Base-by-base conservation (phyloP, 2,329 filamentous ascomycete genomes). In the Monosporascus sp. region DNA sequence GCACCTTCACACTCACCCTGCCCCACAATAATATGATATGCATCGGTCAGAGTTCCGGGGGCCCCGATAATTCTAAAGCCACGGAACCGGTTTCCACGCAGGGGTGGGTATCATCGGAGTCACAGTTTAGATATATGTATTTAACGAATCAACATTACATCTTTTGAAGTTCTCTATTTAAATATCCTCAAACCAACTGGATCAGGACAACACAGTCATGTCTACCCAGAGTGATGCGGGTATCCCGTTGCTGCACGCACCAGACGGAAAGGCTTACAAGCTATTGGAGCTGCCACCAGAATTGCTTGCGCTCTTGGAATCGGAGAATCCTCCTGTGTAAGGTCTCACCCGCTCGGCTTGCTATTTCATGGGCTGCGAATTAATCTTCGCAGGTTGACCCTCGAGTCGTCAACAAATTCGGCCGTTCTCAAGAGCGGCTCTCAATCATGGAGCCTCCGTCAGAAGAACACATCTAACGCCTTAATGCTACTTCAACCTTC, bases 391-490 rank as follows among this genome's bases (percentile, higher is more conserved):
- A 82, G 78, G 3, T 68, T 80, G 50, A 76, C 69, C 17, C 69
- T 81, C 46, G 73, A 77, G 57, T 74, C 76, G 14, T 78, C 79
- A 20, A 70, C 76, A 22, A 68, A 74, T n/a, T 72, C 74, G 14
- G 81, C 82, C 25, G 64, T 84, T 42, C 74, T 86, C 51, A 77
- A 71, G 59, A 75, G 76, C 1, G 75, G 74, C 3, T 67, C 71
- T 50, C 78, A 76, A 59, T 78, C 76, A 17, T 86, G 84, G 68
- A 74, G 75, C 6, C 73, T 86, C 47, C 80, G 80, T 31, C 83
- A 86, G 62, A 86, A 86, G 65, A 86, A 85, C 65, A 85, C 83
- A 0, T 86, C 83, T 46, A 86, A 86, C 63, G 78, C 80, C n/a
- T 73, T 86, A 47, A 79, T 85, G 60, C 65, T 86, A 3, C 70